Evolutionary conservation across 257 asterid species (phyloP), one percentile per base, ranked within the genome.

Genomic region (Solanum lycopersicoides): DNA sequence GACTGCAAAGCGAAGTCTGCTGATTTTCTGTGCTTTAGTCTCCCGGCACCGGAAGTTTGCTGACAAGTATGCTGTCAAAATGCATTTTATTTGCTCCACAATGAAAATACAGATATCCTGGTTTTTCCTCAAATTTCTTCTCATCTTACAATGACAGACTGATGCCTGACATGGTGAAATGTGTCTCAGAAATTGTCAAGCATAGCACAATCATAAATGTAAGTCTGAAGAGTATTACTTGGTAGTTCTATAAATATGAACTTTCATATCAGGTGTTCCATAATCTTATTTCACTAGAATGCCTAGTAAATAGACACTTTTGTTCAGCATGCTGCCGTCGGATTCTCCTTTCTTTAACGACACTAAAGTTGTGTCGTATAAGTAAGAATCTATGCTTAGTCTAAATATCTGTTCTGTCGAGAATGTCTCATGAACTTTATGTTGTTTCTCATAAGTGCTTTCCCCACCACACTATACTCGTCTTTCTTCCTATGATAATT

Each of bases 1-100:
- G 87, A 75, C 91, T 30, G 92, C 90, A 25, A 91, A 91, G 91
- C 87, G 93, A 90, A 85, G 89, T 89, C 90, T 91, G 84, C 90
- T 88, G 30, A 91, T 91, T 73, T 89, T 91, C 87, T 91, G 92
- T 85, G 90, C 88, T 47, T 77, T 91, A 47, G 88, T 91, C 60
- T 75, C 92, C 74, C 89, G 93, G 32, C 93, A 91, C 20, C 89
- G 90, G 86, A 91, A 91, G 89, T 89, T 91, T 75, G 72, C 90
- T 53, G 93, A 91, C 82, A 88, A 87, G 93, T 91, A 91, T 87
- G 86, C 59, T 39, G 82, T 75, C 56, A 73, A 82, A 66, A 60
- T 25, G 32, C 76, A 83, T 68, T 34, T 45, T 75, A 50, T 83
- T 85, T 89, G 32, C 84, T 68, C 25, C 44, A n/a, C 30, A 37